Conservation (phyloP, 768 basidiomycete species). For the Boletus patriciae region DNA sequence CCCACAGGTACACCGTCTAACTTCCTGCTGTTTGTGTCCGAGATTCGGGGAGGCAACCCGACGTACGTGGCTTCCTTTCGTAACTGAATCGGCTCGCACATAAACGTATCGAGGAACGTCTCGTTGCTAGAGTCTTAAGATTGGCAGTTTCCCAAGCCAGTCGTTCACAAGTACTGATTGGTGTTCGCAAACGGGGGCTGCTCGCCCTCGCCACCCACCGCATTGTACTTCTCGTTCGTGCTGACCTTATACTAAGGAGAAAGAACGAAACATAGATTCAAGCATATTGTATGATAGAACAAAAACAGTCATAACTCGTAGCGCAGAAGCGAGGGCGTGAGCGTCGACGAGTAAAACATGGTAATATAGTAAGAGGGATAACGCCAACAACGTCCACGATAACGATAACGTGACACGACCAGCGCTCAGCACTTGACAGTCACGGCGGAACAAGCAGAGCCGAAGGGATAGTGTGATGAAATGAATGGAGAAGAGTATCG, state of each 20-base stretch:
- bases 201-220: too few species aligned
- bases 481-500: neutral
- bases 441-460: neutral
- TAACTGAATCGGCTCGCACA: too few species aligned
- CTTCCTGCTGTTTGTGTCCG: too few species aligned
- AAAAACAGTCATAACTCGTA: slow-evolving; percentile 2
- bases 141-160: neutral
- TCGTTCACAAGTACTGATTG: neutral
- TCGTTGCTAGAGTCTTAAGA: neutral
- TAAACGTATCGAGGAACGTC: neutral
- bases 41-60: neutral
- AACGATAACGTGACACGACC: neutral
- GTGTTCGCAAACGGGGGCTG: neutral
- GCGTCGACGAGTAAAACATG: neutral
- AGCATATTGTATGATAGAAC: slow-evolving; percentile 17
- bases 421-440: neutral
- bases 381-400: neutral
- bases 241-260: neutral
- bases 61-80: neutral
- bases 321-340: neutral
- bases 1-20: too few species aligned
- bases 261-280: slow-evolving; percentile 19
- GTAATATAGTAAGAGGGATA: neutral
- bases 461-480: neutral
- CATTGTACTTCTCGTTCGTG: too few species aligned